Evolutionary conservation across 257 asterid species (phyloP).

Genomic region (Rehmannia glutinosa): DNA sequence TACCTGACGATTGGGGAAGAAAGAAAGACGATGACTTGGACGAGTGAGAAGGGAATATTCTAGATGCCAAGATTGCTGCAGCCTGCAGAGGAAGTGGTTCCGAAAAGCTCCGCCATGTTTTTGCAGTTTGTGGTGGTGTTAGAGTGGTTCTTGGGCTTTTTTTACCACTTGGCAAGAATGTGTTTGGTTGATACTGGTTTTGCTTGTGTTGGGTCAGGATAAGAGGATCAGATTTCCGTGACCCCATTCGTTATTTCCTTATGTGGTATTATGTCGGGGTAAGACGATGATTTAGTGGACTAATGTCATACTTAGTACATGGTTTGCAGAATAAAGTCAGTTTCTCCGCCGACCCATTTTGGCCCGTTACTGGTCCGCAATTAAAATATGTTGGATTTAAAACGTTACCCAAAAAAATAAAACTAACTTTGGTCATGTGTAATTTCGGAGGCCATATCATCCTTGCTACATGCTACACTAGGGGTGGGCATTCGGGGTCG

Average conservation of each 20-base stretch:
- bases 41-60: conserved; percentile 32
- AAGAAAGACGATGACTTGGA: conserved; percentile 26
- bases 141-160: background rate
- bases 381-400: too few species aligned
- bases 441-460: too few species aligned
- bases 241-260: background rate
- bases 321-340: too few species aligned
- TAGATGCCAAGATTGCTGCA: conserved; percentile 45
- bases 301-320: too few species aligned
- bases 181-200: conserved; percentile 13
- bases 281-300: too few species aligned
- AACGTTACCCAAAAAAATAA: too few species aligned
- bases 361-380: too few species aligned
- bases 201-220: conserved; percentile 32
- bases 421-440: too few species aligned
- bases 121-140: background rate
- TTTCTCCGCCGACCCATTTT: too few species aligned
- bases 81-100: conserved; percentile 45
- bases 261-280: too few species aligned
- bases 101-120: conserved; percentile 43
- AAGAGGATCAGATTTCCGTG: conserved; percentile 64
- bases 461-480: too few species aligned
- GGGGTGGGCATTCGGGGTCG: too few species aligned
- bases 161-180: background rate
- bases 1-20: conserved; percentile 42